A percentile compares a stretch with the other conserved stretches of the same genome.
phyloP scores from a whole-genome alignment of 2,329 filamentous ascomycete species.

The Ustulina deusta region DNA sequence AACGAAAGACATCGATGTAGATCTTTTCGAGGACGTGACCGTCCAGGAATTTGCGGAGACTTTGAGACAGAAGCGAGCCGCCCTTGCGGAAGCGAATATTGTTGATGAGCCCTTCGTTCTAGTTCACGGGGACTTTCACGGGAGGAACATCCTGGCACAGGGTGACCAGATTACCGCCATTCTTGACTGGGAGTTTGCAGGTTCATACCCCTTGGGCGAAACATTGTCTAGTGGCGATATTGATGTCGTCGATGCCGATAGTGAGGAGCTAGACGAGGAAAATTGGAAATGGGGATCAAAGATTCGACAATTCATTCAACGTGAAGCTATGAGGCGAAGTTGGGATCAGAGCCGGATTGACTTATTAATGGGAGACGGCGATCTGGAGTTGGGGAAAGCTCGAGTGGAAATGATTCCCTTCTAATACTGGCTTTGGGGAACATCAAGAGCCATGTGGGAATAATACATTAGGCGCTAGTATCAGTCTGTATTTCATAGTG shows the following conservation, averaged over 20 bases:
- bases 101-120: constrained; percentile 33
- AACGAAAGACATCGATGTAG: constrained; percentile 17
- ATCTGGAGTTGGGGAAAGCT: constrained; percentile 4
- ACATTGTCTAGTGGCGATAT: constrained; percentile 6
- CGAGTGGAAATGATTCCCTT: constrained; percentile 24
- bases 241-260: constrained; percentile 6
- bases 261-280: constrained; percentile 21
- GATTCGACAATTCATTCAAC: constrained; percentile 3
- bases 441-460: no score
- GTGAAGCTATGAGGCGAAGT: neutral
- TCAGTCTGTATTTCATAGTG: no score
- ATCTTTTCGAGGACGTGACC: neutral
- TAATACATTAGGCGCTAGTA: no score
- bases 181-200: constrained; percentile 35
- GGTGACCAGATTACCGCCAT: constrained; percentile 24
- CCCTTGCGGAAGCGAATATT: constrained; percentile 1
- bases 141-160: constrained; percentile 26
- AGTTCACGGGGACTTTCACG: constrained; percentile 35
- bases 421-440: neutral
- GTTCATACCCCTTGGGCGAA: constrained; percentile 34
- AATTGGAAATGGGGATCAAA: neutral
- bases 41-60: neutral
- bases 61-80: constrained; percentile 9
- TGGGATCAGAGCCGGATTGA: constrained; percentile 17
- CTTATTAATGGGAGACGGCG: constrained; percentile 15